Base-by-base conservation (phyloP, 768 basidiomycete species). In the Xerocomus spinulosus region DNA sequence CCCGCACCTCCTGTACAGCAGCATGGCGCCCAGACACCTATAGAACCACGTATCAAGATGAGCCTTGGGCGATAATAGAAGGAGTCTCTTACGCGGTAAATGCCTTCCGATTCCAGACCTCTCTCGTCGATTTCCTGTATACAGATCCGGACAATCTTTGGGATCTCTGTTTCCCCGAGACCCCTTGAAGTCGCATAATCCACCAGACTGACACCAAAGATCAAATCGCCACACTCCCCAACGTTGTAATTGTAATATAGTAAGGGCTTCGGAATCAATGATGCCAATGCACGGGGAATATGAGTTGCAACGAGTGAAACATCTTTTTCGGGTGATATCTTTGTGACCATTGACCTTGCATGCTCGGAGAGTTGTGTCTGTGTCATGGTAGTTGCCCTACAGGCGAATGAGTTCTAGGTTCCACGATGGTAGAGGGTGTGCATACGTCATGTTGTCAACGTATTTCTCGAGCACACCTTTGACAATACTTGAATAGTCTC, bases 21-120 rank as follows among this genome's bases (percentile, higher is more conserved):
- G 93, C 87, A 68, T 90, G 87, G 44, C 92, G 77, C 13, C 90
- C 90, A 3, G 89, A 89, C 13, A 91, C 81, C 88, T 91, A 49
- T 4, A 43, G 33, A 17, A 10, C 42, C 30, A 30, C 29, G 39
- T 50, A 30, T 58, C 36, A 41, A 48, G 36, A 15, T 26, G 23
- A 30, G 20, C 17, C 37, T 43, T 7, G 18, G 23, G 5, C 45
- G 7, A n/a, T 5, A n/a, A 24, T 40, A 21, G 37, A 39, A 48
- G 35, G 12, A 32, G 42, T 14, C 17, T 59, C 77, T 53, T 59
- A 87, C 87, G 49, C 87, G 74, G 59, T 91, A 92, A 34, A 92
- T 85, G 10, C 90, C 89, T 66, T 92, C 90, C 9, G 73, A 73
- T 44, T 87, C 82, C 39, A 90, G 63, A 3, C 90, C 92, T 39